These are phyloP conservation scores for Amphicarpaea edgeworthii DNA, from an alignment of 306 rosid genomes.

Conservation along the genomic window DNA sequence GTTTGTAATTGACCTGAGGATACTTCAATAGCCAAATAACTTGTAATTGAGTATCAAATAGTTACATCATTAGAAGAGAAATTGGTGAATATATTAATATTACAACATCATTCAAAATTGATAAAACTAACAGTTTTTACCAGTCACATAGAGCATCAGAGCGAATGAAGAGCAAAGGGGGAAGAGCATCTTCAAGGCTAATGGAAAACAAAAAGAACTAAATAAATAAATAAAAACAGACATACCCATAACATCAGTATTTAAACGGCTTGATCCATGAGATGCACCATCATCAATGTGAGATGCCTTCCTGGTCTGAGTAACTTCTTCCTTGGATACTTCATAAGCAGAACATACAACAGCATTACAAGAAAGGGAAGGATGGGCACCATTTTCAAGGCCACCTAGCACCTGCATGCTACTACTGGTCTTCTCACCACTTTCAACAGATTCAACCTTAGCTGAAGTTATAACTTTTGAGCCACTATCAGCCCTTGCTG, in stretches of 20 bases:
- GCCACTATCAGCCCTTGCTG: constrained; percentile 90
- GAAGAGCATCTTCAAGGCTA: constrained; percentile 28
- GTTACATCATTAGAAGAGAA: constrained; percentile 13
- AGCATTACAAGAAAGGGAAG: constrained; percentile 88
- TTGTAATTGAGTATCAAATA: constrained; percentile 37
- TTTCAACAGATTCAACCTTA: constrained; percentile 90
- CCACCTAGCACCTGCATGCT: constrained; percentile 62
- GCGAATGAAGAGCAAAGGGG: neutral
- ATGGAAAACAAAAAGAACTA: constrained; percentile 15
- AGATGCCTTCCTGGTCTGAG: constrained; percentile 75
- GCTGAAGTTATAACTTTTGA: constrained; percentile 79
- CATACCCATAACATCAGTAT: constrained; percentile 65
- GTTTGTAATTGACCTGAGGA: constrained; percentile 20
- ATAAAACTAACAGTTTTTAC: constrained; percentile 22
- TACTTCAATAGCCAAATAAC: constrained; percentile 26
- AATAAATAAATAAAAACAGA: constrained; percentile 5
- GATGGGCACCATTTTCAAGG: constrained; percentile 66
- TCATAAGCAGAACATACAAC: constrained; percentile 70
- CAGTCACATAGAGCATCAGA: constrained; percentile 29
- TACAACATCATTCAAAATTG: constrained; percentile 33
- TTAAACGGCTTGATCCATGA: constrained; percentile 62
- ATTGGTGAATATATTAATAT: constrained; percentile 6
- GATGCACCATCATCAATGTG: constrained; percentile 58
- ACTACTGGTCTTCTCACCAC: constrained; percentile 85
- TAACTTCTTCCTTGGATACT: constrained; percentile 73